Conservation (phyloP, 2,329 filamentous ascomycete species). For the Botrytis medusae region DNA sequence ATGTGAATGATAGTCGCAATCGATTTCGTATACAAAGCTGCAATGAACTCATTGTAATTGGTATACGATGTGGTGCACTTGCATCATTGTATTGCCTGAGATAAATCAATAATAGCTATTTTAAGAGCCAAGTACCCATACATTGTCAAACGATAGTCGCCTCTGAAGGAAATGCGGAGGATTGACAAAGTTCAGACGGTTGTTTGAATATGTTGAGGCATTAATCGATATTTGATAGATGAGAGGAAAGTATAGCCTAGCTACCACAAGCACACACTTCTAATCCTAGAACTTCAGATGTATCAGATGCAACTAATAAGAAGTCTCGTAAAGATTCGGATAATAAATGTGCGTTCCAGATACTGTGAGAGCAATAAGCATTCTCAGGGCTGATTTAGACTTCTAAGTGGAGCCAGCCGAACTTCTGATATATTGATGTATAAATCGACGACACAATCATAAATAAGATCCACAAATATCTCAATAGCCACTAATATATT, state of each 20-base stretch:
- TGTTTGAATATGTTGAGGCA: background rate
- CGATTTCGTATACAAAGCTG: background rate
- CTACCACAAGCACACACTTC: background rate
- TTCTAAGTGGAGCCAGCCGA: background rate
- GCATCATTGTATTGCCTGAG: background rate
- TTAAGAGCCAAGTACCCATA: background rate
- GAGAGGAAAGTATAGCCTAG: conserved; percentile 8
- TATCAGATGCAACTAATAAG: background rate
- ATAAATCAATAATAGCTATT: background rate
- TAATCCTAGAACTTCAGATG: background rate
- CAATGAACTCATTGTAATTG: background rate
- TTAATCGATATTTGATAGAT: background rate
- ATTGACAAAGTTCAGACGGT: conserved; percentile 3
- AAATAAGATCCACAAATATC: background rate
- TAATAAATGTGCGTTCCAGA: background rate
- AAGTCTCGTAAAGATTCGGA: background rate
- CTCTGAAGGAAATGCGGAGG: background rate
- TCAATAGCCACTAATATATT: background rate
- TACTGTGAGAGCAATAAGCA: background rate
- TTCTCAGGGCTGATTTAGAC: background rate
- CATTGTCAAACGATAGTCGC: conserved; percentile 2
- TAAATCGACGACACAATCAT: background rate
- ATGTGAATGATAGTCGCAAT: conserved; percentile 2
- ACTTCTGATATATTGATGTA: background rate
- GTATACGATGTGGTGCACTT: background rate